Evolutionary conservation across 805 yeast species (phyloP), one percentile per base, ranked within the genome.

Genomic region (Starmerella vaccinii): DNA sequence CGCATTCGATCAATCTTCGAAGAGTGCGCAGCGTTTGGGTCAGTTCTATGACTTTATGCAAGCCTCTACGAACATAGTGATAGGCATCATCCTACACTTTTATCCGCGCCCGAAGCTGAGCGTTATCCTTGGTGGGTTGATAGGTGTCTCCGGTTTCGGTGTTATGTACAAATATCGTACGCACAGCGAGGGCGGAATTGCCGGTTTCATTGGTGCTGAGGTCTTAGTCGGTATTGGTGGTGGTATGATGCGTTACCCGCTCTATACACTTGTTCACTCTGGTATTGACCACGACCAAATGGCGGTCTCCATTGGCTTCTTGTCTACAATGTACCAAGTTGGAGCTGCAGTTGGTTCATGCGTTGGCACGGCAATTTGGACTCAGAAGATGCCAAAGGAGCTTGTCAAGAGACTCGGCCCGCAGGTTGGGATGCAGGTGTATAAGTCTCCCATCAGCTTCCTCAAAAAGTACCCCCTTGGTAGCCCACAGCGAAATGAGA

Each of bases 301-400:
- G 80, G 84, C 84, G 13, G 72, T 76, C 41, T 72, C 77, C 26
- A 73, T 78, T 44, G 73, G 84, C 1, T 64, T 80, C 44, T 76
- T 75, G 65, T 69, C 77, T 59, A 71, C 86, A 2, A 63, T 74
- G 23, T 81, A 78, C 63, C 73, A 77, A 57, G 71, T 82, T 49
- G 89, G 89, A 10, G 65, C 76, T 12, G 82, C 84, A 7, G 59
- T 81, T 42, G 88, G 88, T 26, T 65, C 75, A 32, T 65, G 81
- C 27, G 72, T 82, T 26, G 72, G 83, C 16, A 85, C 85, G 55
- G 85, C 86, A 24, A 71, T 82, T 43, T 82, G 87, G 87, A 76
- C 84, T 13, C 76, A 80, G 55, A 61, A 71, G 24, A 67, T 82
- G 59, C 81, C 77, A 60, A 58, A 60, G 23, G 61, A 71, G 57